Conservation (phyloP, 495 filamentous ascomycete species). For the Lophiotrema nucula region DNA sequence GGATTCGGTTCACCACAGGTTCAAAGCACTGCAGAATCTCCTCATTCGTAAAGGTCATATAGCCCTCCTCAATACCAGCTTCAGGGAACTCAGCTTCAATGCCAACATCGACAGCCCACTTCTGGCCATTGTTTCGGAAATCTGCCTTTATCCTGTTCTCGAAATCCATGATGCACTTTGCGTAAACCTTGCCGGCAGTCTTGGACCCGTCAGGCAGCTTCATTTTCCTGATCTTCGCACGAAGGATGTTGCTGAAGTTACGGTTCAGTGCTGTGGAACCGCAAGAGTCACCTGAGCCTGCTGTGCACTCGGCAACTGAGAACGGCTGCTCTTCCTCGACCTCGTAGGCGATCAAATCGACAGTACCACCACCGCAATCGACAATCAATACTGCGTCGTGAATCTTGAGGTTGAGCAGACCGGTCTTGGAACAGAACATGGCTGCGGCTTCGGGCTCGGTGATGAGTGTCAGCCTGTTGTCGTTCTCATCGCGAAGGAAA, state of each 20-base stretch:
- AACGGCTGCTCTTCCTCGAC: conserved; percentile 75
- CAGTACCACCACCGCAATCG: conserved; percentile 72
- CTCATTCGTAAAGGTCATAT: conserved; percentile 81
- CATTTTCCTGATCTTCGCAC: conserved; percentile 77
- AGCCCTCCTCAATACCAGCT: conserved; percentile 72
- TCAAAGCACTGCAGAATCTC: conserved; percentile 78
- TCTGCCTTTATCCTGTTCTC: conserved; percentile 78
- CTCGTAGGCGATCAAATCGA: conserved; percentile 75
- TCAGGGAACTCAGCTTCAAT: conserved; percentile 77
- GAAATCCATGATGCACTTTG: conserved; percentile 80
- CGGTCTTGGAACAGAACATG: conserved; percentile 72
- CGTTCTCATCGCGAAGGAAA: conserved; percentile 72
- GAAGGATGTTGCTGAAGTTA: conserved; percentile 72
- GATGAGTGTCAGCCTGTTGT: conserved; percentile 69
- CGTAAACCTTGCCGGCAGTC: conserved; percentile 71
- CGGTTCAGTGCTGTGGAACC: conserved; percentile 72
- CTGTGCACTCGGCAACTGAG: conserved; percentile 71
- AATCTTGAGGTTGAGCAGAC: conserved; percentile 69
- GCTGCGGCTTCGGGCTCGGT: conserved; percentile 72
- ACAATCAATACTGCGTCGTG: conserved; percentile 73
- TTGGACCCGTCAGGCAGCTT: conserved; percentile 72
- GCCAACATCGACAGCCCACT: conserved; percentile 74
- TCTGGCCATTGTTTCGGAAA: conserved; percentile 77
- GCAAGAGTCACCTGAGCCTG: conserved; percentile 72
- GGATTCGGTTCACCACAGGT: conserved; percentile 71